Conservation (phyloP, 345 rosid species). For the Angophora floribunda region DNA sequence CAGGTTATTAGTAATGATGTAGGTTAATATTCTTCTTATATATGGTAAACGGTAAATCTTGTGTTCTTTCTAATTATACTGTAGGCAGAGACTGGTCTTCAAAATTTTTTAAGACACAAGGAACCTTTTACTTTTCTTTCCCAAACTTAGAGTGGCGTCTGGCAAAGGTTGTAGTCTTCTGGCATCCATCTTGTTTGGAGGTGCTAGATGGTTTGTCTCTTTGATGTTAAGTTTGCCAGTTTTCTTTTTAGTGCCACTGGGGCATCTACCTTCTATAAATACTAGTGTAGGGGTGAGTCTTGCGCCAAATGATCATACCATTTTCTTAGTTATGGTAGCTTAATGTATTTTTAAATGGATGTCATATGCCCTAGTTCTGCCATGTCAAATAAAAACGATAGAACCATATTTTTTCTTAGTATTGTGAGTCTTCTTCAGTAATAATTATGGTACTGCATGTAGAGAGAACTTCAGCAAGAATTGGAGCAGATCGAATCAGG, state of each 20-base stretch:
- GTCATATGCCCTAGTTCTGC: not conserved
- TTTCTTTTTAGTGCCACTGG: not conserved
- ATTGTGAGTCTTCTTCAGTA: not conserved
- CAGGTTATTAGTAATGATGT: not conserved
- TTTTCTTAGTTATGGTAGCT: not conserved
- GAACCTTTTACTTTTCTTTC: not conserved
- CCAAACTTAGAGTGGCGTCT: not conserved
- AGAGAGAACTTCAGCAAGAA: slow-evolving; percentile 90
- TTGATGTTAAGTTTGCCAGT: not conserved
- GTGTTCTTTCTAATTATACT: not conserved
- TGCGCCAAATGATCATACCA: not conserved
- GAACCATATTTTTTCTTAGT: not conserved
- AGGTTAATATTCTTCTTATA: not conserved
- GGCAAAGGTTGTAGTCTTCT: not conserved
- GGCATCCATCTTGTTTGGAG: not conserved
- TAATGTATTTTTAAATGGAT: not conserved
- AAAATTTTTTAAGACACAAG: not conserved
- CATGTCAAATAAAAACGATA: not conserved
- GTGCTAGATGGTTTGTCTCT: not conserved
- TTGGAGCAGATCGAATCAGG: slow-evolving; percentile 82
- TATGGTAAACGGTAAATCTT: not conserved
- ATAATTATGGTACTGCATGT: not conserved
- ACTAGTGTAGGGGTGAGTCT: not conserved
- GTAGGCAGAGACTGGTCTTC: not conserved
- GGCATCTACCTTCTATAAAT: not conserved